Evolutionary conservation across 305 asterid genomes (phyloP).

Genomic region (Fraxinus velutina): DNA sequence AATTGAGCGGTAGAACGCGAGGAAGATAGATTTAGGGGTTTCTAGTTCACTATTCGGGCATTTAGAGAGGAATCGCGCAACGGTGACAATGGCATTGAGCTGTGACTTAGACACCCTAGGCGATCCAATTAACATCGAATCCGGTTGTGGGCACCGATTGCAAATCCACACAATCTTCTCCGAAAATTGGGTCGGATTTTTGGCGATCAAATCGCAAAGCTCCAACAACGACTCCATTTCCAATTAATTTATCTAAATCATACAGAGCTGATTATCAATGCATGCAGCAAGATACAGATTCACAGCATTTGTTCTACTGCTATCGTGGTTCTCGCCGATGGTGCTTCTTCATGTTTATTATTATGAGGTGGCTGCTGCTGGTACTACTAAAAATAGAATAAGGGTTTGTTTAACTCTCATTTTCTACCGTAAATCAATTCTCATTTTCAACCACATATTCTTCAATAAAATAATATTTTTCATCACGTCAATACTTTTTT

Average conservation of each 20-base stretch:
- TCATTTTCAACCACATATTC: no score
- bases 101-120: slow-evolving; percentile 81
- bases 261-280: not conserved
- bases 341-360: not conserved
- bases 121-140: slow-evolving; percentile 62
- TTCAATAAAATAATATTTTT: no score
- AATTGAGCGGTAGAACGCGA: slow-evolving; percentile 78
- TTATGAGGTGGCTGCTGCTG: not conserved
- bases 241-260: not conserved
- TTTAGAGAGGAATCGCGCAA: slow-evolving; percentile 78
- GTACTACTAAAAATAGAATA: not conserved
- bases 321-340: not conserved
- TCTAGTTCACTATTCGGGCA: slow-evolving; percentile 54
- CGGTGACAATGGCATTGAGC: slow-evolving; percentile 74
- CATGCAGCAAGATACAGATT: not conserved
- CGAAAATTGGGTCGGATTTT: slow-evolving; percentile 54
- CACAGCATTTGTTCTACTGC: not conserved
- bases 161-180: slow-evolving; percentile 82
- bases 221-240: slow-evolving; percentile 77
- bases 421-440: no score
- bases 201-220: slow-evolving; percentile 81
- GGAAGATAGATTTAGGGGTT: slow-evolving; percentile 57
- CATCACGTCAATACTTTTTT: no score
- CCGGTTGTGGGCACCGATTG: slow-evolving; percentile 81
- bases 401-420: no score